Percentiles rank a stretch among this genome's conserved stretches.
Conservation (phyloP, 2,329 filamentous ascomycete genomes). For the Talaromyces sp. region DNA sequence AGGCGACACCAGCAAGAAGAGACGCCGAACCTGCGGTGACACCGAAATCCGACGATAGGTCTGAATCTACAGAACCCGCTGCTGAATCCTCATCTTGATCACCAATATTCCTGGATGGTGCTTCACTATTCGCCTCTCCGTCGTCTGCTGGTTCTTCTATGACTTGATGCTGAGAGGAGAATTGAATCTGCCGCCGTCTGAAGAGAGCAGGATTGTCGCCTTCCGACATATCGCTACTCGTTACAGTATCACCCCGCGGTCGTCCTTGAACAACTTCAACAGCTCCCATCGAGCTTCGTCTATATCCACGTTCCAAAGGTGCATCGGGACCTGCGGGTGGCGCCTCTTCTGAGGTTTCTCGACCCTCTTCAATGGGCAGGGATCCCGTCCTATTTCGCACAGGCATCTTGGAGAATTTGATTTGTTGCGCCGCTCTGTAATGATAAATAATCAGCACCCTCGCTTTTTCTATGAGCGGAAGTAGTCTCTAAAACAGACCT, state of each 20-base stretch:
- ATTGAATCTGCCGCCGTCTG: constrained; percentile 50
- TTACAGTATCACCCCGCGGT: constrained; percentile 57
- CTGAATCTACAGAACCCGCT: constrained; percentile 45
- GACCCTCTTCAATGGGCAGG: constrained; percentile 65
- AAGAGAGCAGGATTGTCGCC: constrained; percentile 54
- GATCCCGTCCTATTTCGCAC: constrained; percentile 79
- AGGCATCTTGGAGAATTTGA: constrained; percentile 95
- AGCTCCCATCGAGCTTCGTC: constrained; percentile 53
- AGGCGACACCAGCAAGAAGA: constrained; percentile 49
- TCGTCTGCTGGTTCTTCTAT: constrained; percentile 28
- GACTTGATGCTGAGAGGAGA: constrained; percentile 34
- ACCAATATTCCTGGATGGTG: constrained; percentile 30
- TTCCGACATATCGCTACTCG: constrained; percentile 62
- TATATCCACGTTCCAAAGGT: constrained; percentile 42
- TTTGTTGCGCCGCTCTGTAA: constrained; percentile 73
- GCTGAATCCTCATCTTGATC: constrained; percentile 45
- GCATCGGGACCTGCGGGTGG: constrained; percentile 53
- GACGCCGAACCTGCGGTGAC: constrained; percentile 53
- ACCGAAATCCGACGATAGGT: constrained; percentile 51
- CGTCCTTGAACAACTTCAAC: constrained; percentile 51
- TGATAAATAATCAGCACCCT: not conserved
- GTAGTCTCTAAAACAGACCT: constrained; percentile 24
- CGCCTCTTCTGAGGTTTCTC: constrained; percentile 46
- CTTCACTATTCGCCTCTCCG: constrained; percentile 20
- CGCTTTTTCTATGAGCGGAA: not conserved